Evolutionary conservation across 352 stramenopile genomes (phyloP).

Genomic region (Phytopythium chamaehyphon): DNA sequence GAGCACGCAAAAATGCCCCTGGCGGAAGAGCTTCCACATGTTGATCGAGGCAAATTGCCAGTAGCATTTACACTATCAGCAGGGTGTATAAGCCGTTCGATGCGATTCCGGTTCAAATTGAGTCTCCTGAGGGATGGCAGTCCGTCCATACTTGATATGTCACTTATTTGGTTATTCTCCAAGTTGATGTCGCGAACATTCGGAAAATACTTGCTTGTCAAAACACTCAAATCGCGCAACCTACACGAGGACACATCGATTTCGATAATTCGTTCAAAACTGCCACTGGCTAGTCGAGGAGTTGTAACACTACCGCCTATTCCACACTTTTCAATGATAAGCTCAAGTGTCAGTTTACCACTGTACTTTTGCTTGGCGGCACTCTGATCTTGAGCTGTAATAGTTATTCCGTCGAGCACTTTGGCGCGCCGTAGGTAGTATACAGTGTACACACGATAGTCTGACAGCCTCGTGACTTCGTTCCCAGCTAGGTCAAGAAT

Average conservation of each 20-base stretch:
- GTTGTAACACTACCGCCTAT: slow-evolving; percentile 8
- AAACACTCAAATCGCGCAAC: slow-evolving; percentile 59
- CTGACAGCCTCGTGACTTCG: slow-evolving; percentile 42
- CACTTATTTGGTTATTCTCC: slow-evolving; percentile 82
- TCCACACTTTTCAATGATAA: slow-evolving; percentile 77
- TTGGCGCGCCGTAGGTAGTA: slow-evolving; percentile 82
- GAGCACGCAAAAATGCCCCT: slow-evolving; percentile 61
- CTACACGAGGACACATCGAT: slow-evolving; percentile 75
- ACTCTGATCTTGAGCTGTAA: slow-evolving; percentile 71
- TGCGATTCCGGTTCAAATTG: slow-evolving; percentile 75
- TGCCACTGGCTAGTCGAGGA: neutral
- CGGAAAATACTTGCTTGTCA: slow-evolving; percentile 55
- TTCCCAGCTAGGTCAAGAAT: slow-evolving; percentile 87
- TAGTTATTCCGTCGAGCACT: slow-evolving; percentile 72
- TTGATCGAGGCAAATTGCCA: neutral
- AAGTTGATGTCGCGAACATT: slow-evolving; percentile 74
- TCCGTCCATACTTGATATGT: slow-evolving; percentile 60
- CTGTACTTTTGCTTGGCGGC: slow-evolving; percentile 87
- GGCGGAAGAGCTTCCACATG: slow-evolving; percentile 13
- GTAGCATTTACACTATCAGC: neutral
- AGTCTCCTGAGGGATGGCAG: slow-evolving; percentile 58
- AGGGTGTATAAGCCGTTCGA: slow-evolving; percentile 41
- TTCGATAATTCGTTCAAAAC: slow-evolving; percentile 57
- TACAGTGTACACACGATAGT: slow-evolving; percentile 81
- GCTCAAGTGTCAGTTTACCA: slow-evolving; percentile 81